These are phyloP conservation scores for Vitis hybrid DNA, from an alignment of 177 flowering plant genomes.

Conservation along the genomic window DNA sequence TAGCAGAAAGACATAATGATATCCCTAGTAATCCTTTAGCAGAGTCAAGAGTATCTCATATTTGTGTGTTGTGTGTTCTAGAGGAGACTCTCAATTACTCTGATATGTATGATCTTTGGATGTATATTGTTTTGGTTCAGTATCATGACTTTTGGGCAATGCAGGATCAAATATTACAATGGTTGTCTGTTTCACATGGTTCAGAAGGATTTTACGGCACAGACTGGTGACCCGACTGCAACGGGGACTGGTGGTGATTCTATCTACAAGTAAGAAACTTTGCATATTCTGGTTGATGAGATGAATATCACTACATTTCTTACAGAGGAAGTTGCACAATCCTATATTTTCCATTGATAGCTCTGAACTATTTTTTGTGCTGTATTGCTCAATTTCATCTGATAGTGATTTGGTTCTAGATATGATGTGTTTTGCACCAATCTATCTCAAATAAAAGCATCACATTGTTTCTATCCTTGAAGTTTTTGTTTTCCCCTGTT, in stretches of 20 bases:
- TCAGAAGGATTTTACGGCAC: constrained; percentile 89
- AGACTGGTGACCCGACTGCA: constrained; percentile 95
- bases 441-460: too few species aligned
- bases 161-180: constrained; percentile 92
- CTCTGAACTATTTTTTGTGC: not conserved
- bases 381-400: not conserved
- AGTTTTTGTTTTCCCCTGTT: constrained; percentile 1
- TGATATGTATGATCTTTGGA: too few species aligned
- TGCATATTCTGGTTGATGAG: not conserved
- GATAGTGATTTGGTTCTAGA: not conserved
- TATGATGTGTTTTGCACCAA: not conserved
- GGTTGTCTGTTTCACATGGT: constrained; percentile 88
- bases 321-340: not conserved
- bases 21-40: too few species aligned
- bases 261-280: constrained; percentile 62
- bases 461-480: not conserved
- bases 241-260: constrained; percentile 88
- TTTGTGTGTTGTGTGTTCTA: too few species aligned
- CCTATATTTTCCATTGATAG: not conserved
- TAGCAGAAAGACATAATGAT: too few species aligned
- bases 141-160: constrained; percentile 4
- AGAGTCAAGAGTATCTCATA: too few species aligned
- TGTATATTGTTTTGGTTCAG: not conserved
- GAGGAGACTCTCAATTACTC: too few species aligned
- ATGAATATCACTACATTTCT: not conserved